Percentiles rank a stretch among this genome's conserved stretches.
phyloP scores from a whole-genome alignment of 257 asterid species.

The Catharanthus roseus region DNA sequence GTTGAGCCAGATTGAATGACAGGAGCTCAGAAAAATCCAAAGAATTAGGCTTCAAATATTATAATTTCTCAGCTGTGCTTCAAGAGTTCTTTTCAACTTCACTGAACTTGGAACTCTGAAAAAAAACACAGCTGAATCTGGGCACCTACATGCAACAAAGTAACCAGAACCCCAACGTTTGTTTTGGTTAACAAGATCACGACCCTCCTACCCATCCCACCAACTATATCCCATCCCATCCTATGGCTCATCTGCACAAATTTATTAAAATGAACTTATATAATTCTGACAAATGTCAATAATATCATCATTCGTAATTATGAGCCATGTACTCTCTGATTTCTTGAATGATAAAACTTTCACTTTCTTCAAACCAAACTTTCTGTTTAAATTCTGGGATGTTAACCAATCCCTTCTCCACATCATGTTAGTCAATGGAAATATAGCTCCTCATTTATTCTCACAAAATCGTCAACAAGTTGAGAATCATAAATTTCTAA shows the following conservation, averaged over 20 bases:
- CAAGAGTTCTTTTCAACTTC: not conserved
- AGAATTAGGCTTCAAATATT: not conserved
- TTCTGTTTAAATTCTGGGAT: not conserved
- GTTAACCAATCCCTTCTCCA: not conserved
- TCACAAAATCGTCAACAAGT: not conserved
- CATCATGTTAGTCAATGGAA: not conserved
- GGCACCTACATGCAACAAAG: not conserved
- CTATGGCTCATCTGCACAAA: not conserved
- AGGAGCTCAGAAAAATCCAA: not conserved
- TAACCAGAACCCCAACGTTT: not conserved
- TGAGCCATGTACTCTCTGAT: not conserved
- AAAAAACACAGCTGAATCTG: not conserved
- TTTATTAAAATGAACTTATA: not conserved
- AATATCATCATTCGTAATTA: not conserved
- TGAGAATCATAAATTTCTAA: not conserved
- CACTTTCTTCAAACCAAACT: not conserved
- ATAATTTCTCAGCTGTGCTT: constrained; percentile 1
- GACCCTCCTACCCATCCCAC: not conserved
- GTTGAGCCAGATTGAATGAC: constrained; percentile 20
- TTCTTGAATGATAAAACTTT: not conserved
- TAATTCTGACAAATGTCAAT: not conserved
- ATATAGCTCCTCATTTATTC: not conserved
- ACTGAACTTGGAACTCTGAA: too few relatives aligned
- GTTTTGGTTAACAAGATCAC: too few relatives aligned
- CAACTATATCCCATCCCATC: not conserved